These are phyloP conservation scores for Drechslerella stenobrocha DNA, from an alignment of 2,329 filamentous ascomycete species.

Conservation along the genomic window DNA sequence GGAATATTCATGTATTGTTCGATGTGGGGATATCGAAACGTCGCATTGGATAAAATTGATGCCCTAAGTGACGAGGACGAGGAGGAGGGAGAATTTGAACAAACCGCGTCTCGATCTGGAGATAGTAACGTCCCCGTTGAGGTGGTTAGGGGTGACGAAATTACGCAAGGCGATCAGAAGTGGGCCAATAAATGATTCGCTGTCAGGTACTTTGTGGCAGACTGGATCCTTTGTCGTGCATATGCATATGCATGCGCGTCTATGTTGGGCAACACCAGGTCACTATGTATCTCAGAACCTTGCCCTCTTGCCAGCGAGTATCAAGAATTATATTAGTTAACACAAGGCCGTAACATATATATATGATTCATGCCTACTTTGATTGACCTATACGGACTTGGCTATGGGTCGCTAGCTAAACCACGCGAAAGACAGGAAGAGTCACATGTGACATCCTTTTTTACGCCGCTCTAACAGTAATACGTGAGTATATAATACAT, in stretches of 20 bases:
- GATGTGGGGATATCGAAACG: slow-evolving; percentile 20
- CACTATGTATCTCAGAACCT: background rate
- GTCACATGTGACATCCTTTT: too few relatives aligned
- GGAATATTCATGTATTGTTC: slow-evolving; percentile 23
- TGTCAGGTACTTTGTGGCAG: background rate
- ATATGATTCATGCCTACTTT: too few relatives aligned
- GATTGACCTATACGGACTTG: too few relatives aligned
- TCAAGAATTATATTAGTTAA: too few relatives aligned
- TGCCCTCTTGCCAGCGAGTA: background rate
- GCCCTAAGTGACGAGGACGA: background rate
- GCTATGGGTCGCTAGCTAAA: too few relatives aligned
- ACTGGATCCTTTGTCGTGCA: background rate
- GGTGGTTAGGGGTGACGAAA: background rate
- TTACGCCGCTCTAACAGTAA: too few relatives aligned
- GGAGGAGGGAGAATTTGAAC: background rate
- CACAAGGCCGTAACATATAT: too few relatives aligned
- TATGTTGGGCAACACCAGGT: background rate
- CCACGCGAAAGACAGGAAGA: too few relatives aligned
- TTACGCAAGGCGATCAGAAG: slow-evolving; percentile 1
- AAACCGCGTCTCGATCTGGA: too few relatives aligned
- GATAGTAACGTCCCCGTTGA: background rate
- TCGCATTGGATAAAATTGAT: slow-evolving; percentile 14
- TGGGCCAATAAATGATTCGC: background rate
- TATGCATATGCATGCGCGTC: background rate
- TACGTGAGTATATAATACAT: too few relatives aligned